phyloP scores from a whole-genome alignment of 192 early-diverging fungal species.

The Backusella sp. region DNA sequence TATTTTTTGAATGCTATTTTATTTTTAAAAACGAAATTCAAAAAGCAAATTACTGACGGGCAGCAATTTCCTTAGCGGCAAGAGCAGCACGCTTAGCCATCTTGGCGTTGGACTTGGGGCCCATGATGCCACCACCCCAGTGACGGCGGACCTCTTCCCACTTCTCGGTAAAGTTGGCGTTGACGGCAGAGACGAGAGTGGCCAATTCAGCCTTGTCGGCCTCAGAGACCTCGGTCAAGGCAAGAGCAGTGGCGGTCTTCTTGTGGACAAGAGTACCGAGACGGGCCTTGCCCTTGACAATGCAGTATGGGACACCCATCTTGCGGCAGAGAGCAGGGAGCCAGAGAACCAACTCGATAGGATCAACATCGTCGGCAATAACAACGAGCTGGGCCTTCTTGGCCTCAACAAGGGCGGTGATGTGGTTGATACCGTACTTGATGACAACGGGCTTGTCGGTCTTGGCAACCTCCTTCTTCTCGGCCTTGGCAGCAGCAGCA shows the following conservation, averaged over 20 bases:
- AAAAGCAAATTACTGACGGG: constrained; percentile 26
- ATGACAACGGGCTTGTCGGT: constrained; percentile 90
- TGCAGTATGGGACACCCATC: constrained; percentile 98
- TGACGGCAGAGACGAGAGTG: constrained; percentile 82
- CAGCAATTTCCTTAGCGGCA: constrained; percentile 39
- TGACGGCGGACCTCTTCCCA: constrained; percentile 79
- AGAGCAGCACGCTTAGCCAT: constrained; percentile 69
- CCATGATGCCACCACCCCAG: constrained; percentile 99
- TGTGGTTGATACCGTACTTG: constrained; percentile 99
- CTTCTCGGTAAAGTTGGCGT: constrained; percentile 96
- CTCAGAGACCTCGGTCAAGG: constrained; percentile 85
- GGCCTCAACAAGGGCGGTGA: constrained; percentile 92
- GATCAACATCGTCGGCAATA: constrained; percentile 99
- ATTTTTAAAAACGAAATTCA: neutral
- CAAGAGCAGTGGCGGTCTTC: constrained; percentile 97
- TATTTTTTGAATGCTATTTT: neutral
- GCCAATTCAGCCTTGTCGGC: constrained; percentile 93
- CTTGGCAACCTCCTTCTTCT: constrained; percentile 74
- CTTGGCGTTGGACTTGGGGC: constrained; percentile 83
- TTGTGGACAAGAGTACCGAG: constrained; percentile 98
- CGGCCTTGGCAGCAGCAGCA: constrained; percentile 83
- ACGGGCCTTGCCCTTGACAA: constrained; percentile 97
- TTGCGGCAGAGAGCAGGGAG: constrained; percentile 99
- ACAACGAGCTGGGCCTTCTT: constrained; percentile 98
- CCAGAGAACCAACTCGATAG: constrained; percentile 98